Evolutionary conservation across 2,329 filamentous ascomycete genomes (phyloP), one percentile per base, ranked within the genome.

Genomic region (Davidsoniella virescens): DNA sequence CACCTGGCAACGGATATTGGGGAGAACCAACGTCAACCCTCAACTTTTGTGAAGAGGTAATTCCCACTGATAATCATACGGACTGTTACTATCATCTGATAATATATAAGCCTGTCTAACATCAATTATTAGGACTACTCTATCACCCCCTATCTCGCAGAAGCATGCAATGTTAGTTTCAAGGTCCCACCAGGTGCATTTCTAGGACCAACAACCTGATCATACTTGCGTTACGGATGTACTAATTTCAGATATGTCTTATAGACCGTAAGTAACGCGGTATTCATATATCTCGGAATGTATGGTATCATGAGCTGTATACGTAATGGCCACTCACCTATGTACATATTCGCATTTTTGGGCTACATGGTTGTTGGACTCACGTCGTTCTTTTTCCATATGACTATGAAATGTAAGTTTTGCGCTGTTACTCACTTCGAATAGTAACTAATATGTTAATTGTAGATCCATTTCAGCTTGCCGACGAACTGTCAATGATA

Each of bases 1-100:
- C 71, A 26, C 8, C 48, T 18, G 47, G 52, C 17, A 14, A 26
- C 5, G 80, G 80, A 17, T 78, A 75, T 61, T 87, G 82, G 81
- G 74, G 71, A 5, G 76, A 80, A 18, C 77, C 82, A 51, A 86
- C 82, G 1, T 79, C 78, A 7, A 86, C 82, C 0, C 59, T 86
- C 42, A 85, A 87, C 62, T 87, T 84, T 74, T 88, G 84, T 60
- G 84, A 87, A 70, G 84, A 87, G 71, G 80, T 80, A 62, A 54
- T 54, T 47, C n/a, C n/a, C 20, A 62, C 54, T 40, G 29, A 14
- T 40, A 23, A 5, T 5, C 29, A 33, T 33, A 33, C 2, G 29
- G 12, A 33, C 29, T 33, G 23, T 26, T 5, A 12, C 20, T 5
- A n/a, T 14, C 14, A 17, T 17, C 36, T 33, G 16, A 16, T 37